phyloP scores from a whole-genome alignment of 2,329 filamentous ascomycete species.

The Aureobasidium sp. region DNA sequence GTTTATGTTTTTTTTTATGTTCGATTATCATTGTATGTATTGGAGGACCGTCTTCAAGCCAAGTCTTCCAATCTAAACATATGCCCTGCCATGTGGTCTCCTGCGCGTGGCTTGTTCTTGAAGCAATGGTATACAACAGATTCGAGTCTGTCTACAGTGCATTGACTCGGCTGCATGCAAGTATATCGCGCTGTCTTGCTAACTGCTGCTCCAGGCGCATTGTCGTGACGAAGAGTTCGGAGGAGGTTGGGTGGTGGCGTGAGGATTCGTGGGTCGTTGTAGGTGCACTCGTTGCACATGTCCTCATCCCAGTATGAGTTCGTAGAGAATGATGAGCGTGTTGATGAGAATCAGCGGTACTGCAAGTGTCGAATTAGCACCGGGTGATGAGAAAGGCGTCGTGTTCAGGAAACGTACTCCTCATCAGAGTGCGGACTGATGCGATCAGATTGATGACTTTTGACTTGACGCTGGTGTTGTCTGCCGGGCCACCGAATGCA shows the following conservation, averaged over 20 bases:
- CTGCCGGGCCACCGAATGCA: constrained; percentile 75
- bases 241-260: not conserved
- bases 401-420: constrained; percentile 68
- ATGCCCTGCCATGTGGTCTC: not conserved
- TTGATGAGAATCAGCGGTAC: constrained; percentile 51
- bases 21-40: constrained; percentile 14
- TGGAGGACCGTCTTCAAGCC: not conserved
- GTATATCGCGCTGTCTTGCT: not conserved
- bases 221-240: not conserved
- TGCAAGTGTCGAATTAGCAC: not conserved
- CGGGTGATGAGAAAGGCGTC: not conserved
- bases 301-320: constrained; percentile 75
- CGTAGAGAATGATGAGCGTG: constrained; percentile 83
- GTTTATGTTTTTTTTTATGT: constrained; percentile 4
- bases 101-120: not conserved
- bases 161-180: not conserved
- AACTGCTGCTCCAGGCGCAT: not conserved
- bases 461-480: constrained; percentile 83
- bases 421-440: constrained; percentile 91
- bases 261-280: not conserved
- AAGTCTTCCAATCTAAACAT: not conserved
- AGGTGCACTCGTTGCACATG: not conserved
- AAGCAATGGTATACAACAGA: not conserved
- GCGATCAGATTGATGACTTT: constrained; percentile 92
- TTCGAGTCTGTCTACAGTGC: not conserved